A percentile compares a stretch with the other conserved stretches of the same genome.
Conservation (phyloP, 2,329 filamentous ascomycete genomes). For the Sclerotinia minor region DNA sequence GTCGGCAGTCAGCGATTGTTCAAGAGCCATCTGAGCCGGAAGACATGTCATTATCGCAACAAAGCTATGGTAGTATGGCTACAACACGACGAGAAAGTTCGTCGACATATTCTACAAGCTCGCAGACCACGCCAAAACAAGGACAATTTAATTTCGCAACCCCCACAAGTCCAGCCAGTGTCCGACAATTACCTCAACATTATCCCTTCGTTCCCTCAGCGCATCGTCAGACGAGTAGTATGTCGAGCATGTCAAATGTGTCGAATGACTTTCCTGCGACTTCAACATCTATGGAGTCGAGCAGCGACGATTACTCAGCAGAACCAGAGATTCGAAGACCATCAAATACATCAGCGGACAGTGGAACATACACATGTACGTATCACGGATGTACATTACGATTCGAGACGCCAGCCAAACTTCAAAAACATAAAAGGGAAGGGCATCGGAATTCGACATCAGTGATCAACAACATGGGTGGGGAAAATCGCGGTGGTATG, state of each 20-base stretch:
- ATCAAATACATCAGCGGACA: constrained; percentile 65
- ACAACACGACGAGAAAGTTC: constrained; percentile 45
- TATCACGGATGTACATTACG: constrained; percentile 87
- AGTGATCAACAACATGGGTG: constrained; percentile 44
- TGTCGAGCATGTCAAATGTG: constrained; percentile 31
- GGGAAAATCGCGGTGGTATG: constrained; percentile 41
- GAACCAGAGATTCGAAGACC: constrained; percentile 50
- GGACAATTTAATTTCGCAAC: constrained; percentile 49
- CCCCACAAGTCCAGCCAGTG: constrained; percentile 42
- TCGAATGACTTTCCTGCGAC: constrained; percentile 40
- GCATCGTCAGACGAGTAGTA: constrained; percentile 34
- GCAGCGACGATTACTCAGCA: constrained; percentile 43
- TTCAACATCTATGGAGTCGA: constrained; percentile 46
- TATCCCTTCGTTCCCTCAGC: constrained; percentile 40
- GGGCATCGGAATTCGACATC: constrained; percentile 70
- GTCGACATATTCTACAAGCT: constrained; percentile 40
- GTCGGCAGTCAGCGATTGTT: constrained; percentile 31
- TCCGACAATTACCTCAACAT: constrained; percentile 37
- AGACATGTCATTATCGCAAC: constrained; percentile 41
- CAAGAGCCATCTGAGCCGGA: constrained; percentile 41
- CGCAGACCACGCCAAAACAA: constrained; percentile 37
- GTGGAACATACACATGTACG: constrained; percentile 93
- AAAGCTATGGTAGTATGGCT: constrained; percentile 47
- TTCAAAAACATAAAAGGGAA: constrained; percentile 96
- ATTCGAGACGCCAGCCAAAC: constrained; percentile 81